phyloP scores from a whole-genome alignment of 257 asterid genomes.

The Primulina tabacum region DNA sequence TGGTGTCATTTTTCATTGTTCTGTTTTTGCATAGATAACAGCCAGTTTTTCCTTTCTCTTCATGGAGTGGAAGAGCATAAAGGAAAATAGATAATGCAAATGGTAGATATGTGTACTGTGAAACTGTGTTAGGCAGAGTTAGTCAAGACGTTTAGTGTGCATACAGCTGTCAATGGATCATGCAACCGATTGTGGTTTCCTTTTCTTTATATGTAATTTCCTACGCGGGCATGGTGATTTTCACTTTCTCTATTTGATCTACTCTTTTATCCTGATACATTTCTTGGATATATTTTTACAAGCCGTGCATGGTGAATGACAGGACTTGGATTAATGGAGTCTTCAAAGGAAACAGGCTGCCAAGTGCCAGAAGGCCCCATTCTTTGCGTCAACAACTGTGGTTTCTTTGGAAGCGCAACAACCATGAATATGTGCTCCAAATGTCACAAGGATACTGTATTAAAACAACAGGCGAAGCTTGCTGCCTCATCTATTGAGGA shows the following conservation, averaged over 20 bases:
- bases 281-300: not conserved
- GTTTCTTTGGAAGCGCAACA: conserved; percentile 60
- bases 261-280: not conserved
- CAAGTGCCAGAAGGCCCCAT: conserved; percentile 59
- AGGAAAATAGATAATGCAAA: not conserved
- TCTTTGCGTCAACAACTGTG: conserved; percentile 64
- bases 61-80: not conserved
- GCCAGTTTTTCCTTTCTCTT: not conserved
- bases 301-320: conserved; percentile 4
- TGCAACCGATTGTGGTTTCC: not conserved
- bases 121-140: not conserved
- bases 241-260: not conserved
- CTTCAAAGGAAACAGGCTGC: conserved; percentile 55
- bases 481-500: conserved; percentile 52
- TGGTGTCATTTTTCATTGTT: not conserved
- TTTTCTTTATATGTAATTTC: not conserved
- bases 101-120: not conserved
- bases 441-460: conserved; percentile 50
- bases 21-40: not conserved
- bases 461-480: conserved; percentile 45
- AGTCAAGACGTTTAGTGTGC: not conserved
- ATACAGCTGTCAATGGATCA: not conserved
- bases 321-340: conserved; percentile 42
- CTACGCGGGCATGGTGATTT: not conserved
- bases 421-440: conserved; percentile 65